Conservation (phyloP, 2,329 filamentous ascomycete genomes). For the Botrytis paeoniae region DNA sequence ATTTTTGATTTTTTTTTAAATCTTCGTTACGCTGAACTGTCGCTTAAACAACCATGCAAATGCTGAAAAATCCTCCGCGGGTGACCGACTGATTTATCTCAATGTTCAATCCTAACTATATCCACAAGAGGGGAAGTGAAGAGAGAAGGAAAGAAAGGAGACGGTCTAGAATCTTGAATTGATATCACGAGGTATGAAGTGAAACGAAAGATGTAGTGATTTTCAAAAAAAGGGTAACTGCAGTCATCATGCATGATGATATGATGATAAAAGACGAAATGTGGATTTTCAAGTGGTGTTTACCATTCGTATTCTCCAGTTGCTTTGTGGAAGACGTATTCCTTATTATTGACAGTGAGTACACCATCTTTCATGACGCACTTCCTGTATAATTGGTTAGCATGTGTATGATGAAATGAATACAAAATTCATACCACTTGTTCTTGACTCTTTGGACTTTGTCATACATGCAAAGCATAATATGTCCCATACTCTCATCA, state of each 20-base stretch:
- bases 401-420: background rate
- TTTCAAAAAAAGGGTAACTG: background rate
- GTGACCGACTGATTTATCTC: constrained; percentile 4
- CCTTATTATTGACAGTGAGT: constrained; percentile 86
- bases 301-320: constrained; percentile 98
- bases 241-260: background rate
- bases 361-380: constrained; percentile 97
- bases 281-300: constrained; percentile 20
- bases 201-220: background rate
- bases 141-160: background rate
- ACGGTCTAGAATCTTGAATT: background rate
- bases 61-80: background rate
- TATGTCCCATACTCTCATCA: constrained; percentile 78
- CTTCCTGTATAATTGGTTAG: constrained; percentile 62
- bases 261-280: background rate
- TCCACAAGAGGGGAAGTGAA: background rate
- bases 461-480: constrained; percentile 99
- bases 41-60: background rate
- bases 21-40: background rate
- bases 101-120: constrained; percentile 8
- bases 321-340: constrained; percentile 98
- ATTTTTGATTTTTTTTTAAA: background rate
- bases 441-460: constrained; percentile 99
- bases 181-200: background rate
- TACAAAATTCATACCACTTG: constrained; percentile 64